These are phyloP conservation scores for Boletus coccyginus DNA, from an alignment of 768 basidiomycete genomes.

Conservation along the genomic window DNA sequence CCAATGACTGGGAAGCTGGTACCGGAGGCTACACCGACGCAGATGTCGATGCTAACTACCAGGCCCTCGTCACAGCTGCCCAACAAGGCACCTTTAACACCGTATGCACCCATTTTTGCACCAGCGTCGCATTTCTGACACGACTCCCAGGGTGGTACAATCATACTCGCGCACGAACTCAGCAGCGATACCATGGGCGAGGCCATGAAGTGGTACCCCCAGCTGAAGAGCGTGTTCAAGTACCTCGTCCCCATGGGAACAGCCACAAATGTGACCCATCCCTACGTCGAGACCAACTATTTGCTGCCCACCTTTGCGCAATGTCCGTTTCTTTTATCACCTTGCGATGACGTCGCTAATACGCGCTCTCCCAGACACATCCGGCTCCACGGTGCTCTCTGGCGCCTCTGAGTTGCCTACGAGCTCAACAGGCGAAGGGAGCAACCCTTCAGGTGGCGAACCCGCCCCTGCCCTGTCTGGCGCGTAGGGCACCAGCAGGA, in stretches of 20 bases:
- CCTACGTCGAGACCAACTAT: constrained; percentile 49
- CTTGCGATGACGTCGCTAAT: background rate
- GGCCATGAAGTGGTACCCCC: constrained; percentile 50
- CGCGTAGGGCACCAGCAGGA: background rate
- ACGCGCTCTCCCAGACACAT: constrained; percentile 13
- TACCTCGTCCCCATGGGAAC: constrained; percentile 54
- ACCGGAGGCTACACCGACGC: constrained; percentile 42
- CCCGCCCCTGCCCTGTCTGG: background rate
- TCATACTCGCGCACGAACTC: constrained; percentile 57
- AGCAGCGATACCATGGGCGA: constrained; percentile 62
- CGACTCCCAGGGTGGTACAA: constrained; percentile 40
- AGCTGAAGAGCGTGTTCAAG: constrained; percentile 43
- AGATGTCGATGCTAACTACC: constrained; percentile 52
- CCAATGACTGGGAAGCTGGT: constrained; percentile 71
- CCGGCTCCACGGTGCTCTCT: constrained; percentile 23
- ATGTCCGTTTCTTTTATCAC: constrained; percentile 32
- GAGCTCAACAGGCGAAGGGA: background rate
- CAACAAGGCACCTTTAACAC: constrained; percentile 39
- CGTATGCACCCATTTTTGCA: constrained; percentile 23
- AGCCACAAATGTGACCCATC: constrained; percentile 48
- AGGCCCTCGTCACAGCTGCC: constrained; percentile 47
- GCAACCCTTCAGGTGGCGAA: too few species aligned
- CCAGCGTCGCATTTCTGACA: background rate
- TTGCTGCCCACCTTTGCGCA: constrained; percentile 42
- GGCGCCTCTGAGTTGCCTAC: background rate